Evolutionary conservation across 148 eudicot genomes (phyloP).

Genomic region (Spergularia bocconei): DNA sequence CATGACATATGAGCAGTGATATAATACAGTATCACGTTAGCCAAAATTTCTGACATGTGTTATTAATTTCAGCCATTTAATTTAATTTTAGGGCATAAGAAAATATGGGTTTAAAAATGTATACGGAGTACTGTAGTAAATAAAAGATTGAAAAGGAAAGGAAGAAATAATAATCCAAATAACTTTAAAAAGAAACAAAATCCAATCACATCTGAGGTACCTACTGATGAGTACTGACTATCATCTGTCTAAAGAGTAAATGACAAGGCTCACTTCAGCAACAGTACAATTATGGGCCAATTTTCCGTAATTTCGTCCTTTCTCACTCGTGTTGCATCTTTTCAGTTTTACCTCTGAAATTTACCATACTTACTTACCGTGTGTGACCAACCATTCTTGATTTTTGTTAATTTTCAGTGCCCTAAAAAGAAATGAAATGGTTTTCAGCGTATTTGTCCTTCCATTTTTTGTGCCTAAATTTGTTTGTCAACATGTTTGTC

Average conservation of each 20-base stretch:
- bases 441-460: too few relatives aligned
- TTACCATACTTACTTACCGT: too few relatives aligned
- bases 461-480: too few relatives aligned
- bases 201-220: neutral
- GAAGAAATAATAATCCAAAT: too few relatives aligned
- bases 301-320: conserved; percentile 15
- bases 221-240: conserved; percentile 11
- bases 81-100: neutral
- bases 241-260: conserved; percentile 15
- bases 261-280: conserved; percentile 13
- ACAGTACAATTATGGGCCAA: neutral
- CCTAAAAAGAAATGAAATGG: too few relatives aligned
- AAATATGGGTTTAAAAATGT: neutral
- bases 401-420: too few relatives aligned
- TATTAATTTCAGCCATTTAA: neutral
- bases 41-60: conserved; percentile 1
- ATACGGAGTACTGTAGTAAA: neutral
- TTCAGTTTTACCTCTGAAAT: too few relatives aligned
- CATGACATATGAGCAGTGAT: conserved; percentile 7
- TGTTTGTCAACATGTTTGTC: too few relatives aligned
- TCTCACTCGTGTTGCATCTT: neutral
- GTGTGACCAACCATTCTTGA: too few relatives aligned
- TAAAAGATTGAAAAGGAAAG: neutral
- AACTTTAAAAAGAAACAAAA: neutral
- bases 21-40: neutral